Evolutionary conservation across 2,329 filamentous ascomycete species (phyloP).

Genomic region (Xylariales sp.): DNA sequence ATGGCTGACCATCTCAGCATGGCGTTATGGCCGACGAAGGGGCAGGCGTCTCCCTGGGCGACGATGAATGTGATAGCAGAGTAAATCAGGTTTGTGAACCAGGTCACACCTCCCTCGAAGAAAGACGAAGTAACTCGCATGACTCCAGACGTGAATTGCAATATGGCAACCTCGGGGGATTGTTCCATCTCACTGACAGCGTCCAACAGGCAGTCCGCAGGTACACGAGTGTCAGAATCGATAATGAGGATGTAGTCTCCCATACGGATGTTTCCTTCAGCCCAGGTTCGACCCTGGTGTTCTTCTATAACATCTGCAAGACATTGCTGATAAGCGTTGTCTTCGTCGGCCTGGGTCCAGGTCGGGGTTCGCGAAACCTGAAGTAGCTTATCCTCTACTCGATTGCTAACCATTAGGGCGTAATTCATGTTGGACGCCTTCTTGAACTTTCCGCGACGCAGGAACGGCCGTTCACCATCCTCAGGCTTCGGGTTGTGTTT

Average conservation of each 20-base stretch:
- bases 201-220: constrained; percentile 71
- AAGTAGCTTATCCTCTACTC: constrained; percentile 64
- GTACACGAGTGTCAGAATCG: constrained; percentile 76
- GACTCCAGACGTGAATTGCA: constrained; percentile 73
- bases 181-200: constrained; percentile 79
- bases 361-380: constrained; percentile 49
- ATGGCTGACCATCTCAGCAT: constrained; percentile 71
- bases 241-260: constrained; percentile 80
- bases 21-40: constrained; percentile 78
- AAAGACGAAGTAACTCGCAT: constrained; percentile 75
- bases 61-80: constrained; percentile 74
- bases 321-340: constrained; percentile 58
- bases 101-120: constrained; percentile 61
- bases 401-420: constrained; percentile 61
- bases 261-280: constrained; percentile 79
- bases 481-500: constrained; percentile 46
- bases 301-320: constrained; percentile 63
- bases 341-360: constrained; percentile 68
- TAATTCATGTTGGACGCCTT: constrained; percentile 74
- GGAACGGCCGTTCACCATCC: constrained; percentile 45
- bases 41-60: constrained; percentile 70
- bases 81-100: constrained; percentile 72
- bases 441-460: constrained; percentile 62
- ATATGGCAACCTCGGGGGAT: constrained; percentile 71
- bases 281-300: constrained; percentile 64